Base-by-base conservation (phyloP, 2,329 filamentous ascomycete genomes). In the Xylariales sp. region DNA sequence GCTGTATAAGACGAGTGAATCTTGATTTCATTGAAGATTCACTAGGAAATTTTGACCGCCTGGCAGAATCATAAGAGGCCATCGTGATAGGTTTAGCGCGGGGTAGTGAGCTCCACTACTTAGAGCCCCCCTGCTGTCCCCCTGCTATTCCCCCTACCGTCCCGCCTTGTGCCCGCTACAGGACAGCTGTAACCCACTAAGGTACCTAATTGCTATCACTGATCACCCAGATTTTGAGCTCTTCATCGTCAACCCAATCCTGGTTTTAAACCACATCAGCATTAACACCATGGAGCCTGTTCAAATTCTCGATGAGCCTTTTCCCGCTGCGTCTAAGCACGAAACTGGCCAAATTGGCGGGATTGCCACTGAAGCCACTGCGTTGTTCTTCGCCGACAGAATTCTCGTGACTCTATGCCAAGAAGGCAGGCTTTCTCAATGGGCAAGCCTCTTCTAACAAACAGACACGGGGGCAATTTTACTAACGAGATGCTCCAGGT, bases 351-450 rank as follows among this genome's bases (percentile, higher is more conserved):
- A 83, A 3, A 88, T 97, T 69, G 88, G 90, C 69, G 89, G 89
- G 36, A 79, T 90, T 28, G 79, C 85, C 43, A 98, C 96, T 1
- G 89, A 93, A 71, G 90, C 93, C 41, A 90, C 89, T 46, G 86
- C 86, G 10, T 84, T 94, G 62, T 88, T 85, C 74, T 98, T 98
- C 80, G 86, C 90, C 8, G 96, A 98, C 85, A 97, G 93, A 80
- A 93, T 99, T 74, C 82, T 99, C 74, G 83, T 99, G 70, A 97
- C 94, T 0, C 86, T 98, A 67, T 93, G 92, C 0, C 96, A 98
- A 81, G 88, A 91, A 69, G 95, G 94, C 6, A 88, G 91, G 67
- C 82, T 98, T 54, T 92, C 93, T 23, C 96, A 98, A 85, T 99
- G 96, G 96, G 94, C 97, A 84, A 62, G 82, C 12, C 30, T 30